Evolutionary conservation across 768 basidiomycete genomes (phyloP).

Genomic region (Vararia minispora): DNA sequence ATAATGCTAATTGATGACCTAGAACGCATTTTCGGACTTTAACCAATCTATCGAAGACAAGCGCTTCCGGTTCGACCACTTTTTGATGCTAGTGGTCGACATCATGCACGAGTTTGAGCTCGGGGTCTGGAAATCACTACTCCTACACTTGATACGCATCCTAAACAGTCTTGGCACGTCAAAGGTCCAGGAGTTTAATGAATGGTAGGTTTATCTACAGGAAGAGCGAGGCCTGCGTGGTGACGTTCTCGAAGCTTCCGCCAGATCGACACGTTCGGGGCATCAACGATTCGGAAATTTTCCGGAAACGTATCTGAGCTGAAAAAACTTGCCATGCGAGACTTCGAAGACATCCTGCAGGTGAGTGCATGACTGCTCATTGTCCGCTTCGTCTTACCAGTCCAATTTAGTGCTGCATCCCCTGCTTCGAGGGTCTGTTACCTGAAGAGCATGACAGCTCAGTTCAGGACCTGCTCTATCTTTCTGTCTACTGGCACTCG

Average conservation of each 20-base stretch:
- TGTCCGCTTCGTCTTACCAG: background rate
- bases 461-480: slow-evolving; percentile 16
- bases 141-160: slow-evolving; percentile 27
- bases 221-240: background rate
- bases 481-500: slow-evolving; percentile 17
- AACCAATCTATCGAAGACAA: slow-evolving; percentile 10
- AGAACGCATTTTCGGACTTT: slow-evolving; percentile 30
- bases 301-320: slow-evolving; percentile 13
- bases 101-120: slow-evolving; percentile 32
- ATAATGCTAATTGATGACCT: background rate
- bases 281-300: slow-evolving; percentile 16
- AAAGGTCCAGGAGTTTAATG: slow-evolving; percentile 17
- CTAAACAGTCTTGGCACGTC: slow-evolving; percentile 13
- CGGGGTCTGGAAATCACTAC: slow-evolving; percentile 26
- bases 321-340: slow-evolving; percentile 16
- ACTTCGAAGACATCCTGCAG: slow-evolving; percentile 21
- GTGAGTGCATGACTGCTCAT: slow-evolving; percentile 4
- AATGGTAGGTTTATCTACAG: slow-evolving; percentile 9
- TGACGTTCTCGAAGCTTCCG: slow-evolving; percentile 3
- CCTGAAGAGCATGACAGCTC: slow-evolving; percentile 13
- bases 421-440: slow-evolving; percentile 18
- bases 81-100: slow-evolving; percentile 21
- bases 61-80: slow-evolving; percentile 20
- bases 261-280: slow-evolving; percentile 19
- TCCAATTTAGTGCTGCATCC: slow-evolving; percentile 14